Evolutionary conservation across 768 basidiomycete genomes (phyloP).

Genomic region (Lactarius akahatsu): DNA sequence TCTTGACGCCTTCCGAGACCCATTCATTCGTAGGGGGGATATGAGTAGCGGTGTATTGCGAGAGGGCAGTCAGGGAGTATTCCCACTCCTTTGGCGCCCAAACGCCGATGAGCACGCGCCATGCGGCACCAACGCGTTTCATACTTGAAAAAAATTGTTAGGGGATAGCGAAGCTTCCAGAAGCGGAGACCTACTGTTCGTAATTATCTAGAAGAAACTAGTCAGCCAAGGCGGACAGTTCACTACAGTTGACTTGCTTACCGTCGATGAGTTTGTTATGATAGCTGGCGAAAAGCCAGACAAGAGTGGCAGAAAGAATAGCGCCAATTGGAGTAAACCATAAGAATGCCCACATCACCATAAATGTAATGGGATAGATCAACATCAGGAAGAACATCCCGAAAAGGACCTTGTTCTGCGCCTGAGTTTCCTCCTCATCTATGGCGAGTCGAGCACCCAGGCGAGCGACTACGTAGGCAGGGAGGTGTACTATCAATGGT

Average conservation of each 20-base stretch:
- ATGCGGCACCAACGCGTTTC: slow-evolving; percentile 88
- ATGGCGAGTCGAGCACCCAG: slow-evolving; percentile 71
- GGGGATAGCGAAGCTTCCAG: slow-evolving; percentile 25
- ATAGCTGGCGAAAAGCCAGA: slow-evolving; percentile 80
- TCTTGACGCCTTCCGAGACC: slow-evolving; percentile 50
- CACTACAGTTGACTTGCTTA: slow-evolving; percentile 40
- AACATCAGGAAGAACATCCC: slow-evolving; percentile 70
- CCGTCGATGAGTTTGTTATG: slow-evolving; percentile 86
- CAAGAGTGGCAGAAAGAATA: slow-evolving; percentile 60
- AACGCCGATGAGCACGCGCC: slow-evolving; percentile 93
- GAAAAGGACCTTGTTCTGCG: slow-evolving; percentile 95
- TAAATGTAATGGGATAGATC: slow-evolving; percentile 83
- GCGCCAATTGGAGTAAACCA: slow-evolving; percentile 75
- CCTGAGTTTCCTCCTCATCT: slow-evolving; percentile 92
- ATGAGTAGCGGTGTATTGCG: slow-evolving; percentile 66
- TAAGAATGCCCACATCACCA: slow-evolving; percentile 81
- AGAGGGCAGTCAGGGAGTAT: slow-evolving; percentile 67
- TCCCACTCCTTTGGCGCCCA: slow-evolving; percentile 90
- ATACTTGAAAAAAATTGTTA: slow-evolving; percentile 41
- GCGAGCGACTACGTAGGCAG: slow-evolving; percentile 80
- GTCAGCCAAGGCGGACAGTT: slow-evolving; percentile 8
- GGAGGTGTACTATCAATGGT: slow-evolving; percentile 79
- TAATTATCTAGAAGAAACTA: slow-evolving; percentile 57
- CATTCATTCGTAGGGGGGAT: slow-evolving; percentile 69
- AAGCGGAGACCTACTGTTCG: slow-evolving; percentile 51